Evolutionary conservation across 176 grass and related monocot species (phyloP).

Genomic region (Carex parvula): DNA sequence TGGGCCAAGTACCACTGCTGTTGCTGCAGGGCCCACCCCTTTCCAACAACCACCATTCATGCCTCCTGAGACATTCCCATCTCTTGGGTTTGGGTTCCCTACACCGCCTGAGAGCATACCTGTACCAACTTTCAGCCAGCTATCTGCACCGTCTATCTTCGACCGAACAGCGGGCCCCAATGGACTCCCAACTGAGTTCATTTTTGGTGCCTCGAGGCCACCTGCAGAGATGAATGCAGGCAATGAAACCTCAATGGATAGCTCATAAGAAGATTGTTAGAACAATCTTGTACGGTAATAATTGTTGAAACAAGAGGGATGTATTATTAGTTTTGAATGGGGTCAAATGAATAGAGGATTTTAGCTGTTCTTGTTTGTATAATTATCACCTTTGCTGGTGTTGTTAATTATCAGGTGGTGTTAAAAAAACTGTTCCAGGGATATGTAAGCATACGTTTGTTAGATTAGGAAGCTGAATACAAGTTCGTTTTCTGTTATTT

Average conservation of each 20-base stretch:
- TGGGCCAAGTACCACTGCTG: slow-evolving; percentile 26
- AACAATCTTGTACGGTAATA: slow-evolving; percentile 1
- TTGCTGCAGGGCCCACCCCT: slow-evolving; percentile 6
- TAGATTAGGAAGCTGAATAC: not conserved
- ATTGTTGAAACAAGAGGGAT: not conserved
- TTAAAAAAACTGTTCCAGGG: not conserved
- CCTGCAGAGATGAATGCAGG: slow-evolving; percentile 42
- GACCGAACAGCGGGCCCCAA: slow-evolving; percentile 34
- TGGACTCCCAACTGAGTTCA: slow-evolving; percentile 45
- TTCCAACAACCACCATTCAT: slow-evolving; percentile 33
- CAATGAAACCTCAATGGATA: slow-evolving; percentile 64
- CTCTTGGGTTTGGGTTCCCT: slow-evolving; percentile 61
- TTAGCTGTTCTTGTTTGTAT: slow-evolving; percentile 22
- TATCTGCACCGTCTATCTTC: slow-evolving; percentile 56
- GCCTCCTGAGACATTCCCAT: slow-evolving; percentile 56
- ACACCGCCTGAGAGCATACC: slow-evolving; percentile 40
- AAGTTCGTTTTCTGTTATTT: not conserved
- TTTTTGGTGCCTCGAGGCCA: slow-evolving; percentile 53
- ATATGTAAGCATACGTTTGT: not conserved
- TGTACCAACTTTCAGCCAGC: slow-evolving; percentile 52
- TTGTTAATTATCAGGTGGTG: slow-evolving; percentile 17
- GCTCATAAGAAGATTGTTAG: slow-evolving; percentile 40
- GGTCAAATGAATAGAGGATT: slow-evolving; percentile 2
- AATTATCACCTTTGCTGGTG: not conserved
- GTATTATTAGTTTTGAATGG: slow-evolving; percentile 25